These are phyloP conservation scores for Ceratorhiza oryzae-sativae DNA, from an alignment of 1,284 basidiomycete genomes.

Conservation along the genomic window DNA sequence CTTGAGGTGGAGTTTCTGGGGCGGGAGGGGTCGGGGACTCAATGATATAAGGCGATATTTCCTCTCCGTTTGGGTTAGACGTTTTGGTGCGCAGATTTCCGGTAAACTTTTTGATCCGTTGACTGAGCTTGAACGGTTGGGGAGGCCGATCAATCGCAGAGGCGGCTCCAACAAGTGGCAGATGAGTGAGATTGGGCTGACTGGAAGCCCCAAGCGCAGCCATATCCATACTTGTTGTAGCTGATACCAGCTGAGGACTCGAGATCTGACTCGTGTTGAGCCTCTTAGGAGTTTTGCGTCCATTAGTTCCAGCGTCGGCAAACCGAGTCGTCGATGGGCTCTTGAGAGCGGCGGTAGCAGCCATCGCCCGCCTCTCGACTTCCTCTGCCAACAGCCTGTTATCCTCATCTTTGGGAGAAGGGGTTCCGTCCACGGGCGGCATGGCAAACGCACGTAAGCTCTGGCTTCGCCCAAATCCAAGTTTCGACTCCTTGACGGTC, in stretches of 20 bases:
- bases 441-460: constrained; percentile 33
- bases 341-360: constrained; percentile 44
- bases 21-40: constrained; percentile 17
- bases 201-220: constrained; percentile 62
- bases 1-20: background rate
- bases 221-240: constrained; percentile 76
- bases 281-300: constrained; percentile 57
- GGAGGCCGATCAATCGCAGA: constrained; percentile 50
- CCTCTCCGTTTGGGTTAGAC: constrained; percentile 58
- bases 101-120: constrained; percentile 72
- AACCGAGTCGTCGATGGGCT: constrained; percentile 31
- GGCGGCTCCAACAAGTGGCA: constrained; percentile 1
- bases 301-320: constrained; percentile 47
- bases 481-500: constrained; percentile 24
- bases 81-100: constrained; percentile 73
- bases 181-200: constrained; percentile 48
- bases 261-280: constrained; percentile 76
- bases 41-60: constrained; percentile 49
- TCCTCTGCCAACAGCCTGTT: constrained; percentile 39
- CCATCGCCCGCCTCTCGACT: constrained; percentile 40
- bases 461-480: constrained; percentile 20
- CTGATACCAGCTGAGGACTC: constrained; percentile 71
- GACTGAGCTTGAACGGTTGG: constrained; percentile 59
- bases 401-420: constrained; percentile 11
- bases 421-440: constrained; percentile 7